Evolutionary conservation across 352 stramenopile species (phyloP).

Genomic region (Phytophthora agathidicida): DNA sequence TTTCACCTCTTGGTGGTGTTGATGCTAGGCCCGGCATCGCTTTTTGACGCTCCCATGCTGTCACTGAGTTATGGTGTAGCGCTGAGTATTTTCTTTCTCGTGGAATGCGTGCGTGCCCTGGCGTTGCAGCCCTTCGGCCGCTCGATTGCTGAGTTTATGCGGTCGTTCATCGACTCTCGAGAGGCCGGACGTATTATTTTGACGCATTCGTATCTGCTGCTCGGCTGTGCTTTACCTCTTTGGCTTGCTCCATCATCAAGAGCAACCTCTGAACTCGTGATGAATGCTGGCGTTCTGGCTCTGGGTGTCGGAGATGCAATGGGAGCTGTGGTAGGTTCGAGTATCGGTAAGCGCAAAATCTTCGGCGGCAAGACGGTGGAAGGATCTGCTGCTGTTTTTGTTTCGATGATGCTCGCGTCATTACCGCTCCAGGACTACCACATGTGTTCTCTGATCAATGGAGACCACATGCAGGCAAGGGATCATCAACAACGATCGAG

Average conservation of each 20-base stretch:
- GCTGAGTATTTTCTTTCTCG: slow-evolving; percentile 68
- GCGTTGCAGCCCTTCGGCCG: slow-evolving; percentile 62
- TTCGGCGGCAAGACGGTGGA: slow-evolving; percentile 75
- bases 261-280: slow-evolving; percentile 29
- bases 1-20: slow-evolving; percentile 83
- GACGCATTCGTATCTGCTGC: slow-evolving; percentile 80
- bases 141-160: slow-evolving; percentile 64
- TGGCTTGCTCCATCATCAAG: slow-evolving; percentile 52
- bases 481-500: neutral
- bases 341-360: slow-evolving; percentile 48
- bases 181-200: slow-evolving; percentile 72
- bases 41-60: slow-evolving; percentile 60
- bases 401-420: slow-evolving; percentile 65
- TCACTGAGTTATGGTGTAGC: slow-evolving; percentile 82
- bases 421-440: slow-evolving; percentile 55
- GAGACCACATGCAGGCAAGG: slow-evolving; percentile 43
- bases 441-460: slow-evolving; percentile 14
- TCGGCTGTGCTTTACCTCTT: slow-evolving; percentile 75
- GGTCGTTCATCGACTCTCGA: slow-evolving; percentile 76
- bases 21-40: slow-evolving; percentile 77
- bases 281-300: slow-evolving; percentile 74
- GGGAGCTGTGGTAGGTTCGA: slow-evolving; percentile 68
- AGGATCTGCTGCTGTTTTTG: slow-evolving; percentile 60
- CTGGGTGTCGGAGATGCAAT: slow-evolving; percentile 81
- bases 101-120: slow-evolving; percentile 71